A percentile compares a stretch with the other conserved stretches of the same genome.
phyloP scores from a whole-genome alignment of 2,329 filamentous ascomycete genomes.

The Dactylellina sp. region DNA sequence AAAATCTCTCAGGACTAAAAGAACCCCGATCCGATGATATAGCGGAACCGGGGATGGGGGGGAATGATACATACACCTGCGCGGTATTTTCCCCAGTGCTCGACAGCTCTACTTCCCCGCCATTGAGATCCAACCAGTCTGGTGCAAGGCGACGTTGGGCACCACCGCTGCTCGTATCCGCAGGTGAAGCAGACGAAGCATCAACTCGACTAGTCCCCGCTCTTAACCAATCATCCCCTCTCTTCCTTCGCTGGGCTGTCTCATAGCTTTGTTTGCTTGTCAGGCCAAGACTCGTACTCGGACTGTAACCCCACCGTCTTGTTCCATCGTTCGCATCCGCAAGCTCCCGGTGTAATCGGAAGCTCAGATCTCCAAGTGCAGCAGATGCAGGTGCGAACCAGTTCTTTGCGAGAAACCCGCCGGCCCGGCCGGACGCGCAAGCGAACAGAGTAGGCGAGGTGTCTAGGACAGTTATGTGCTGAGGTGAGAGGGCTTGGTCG shows the following conservation, averaged over 20 bases:
- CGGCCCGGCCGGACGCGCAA: constrained; percentile 79
- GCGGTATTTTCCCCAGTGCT: constrained; percentile 72
- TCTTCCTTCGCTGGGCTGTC: constrained; percentile 64
- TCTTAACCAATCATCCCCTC: constrained; percentile 74
- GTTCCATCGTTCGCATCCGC: constrained; percentile 72
- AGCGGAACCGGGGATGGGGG: background rate
- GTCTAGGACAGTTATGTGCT: constrained; percentile 71
- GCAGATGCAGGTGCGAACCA: constrained; percentile 74
- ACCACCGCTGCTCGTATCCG: constrained; percentile 64
- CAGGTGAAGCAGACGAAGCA: constrained; percentile 64
- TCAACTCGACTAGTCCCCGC: constrained; percentile 74
- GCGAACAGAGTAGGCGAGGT: constrained; percentile 73
- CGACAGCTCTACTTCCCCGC: constrained; percentile 72
- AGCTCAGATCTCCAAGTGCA: constrained; percentile 75
- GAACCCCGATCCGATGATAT: background rate
- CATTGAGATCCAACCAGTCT: constrained; percentile 60
- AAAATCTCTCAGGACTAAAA: constrained; percentile 8
- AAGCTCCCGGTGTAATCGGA: constrained; percentile 74
- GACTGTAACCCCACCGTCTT: constrained; percentile 68
- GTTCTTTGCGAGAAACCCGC: constrained; percentile 78
- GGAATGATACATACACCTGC: constrained; percentile 69
- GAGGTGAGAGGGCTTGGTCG: constrained; percentile 61
- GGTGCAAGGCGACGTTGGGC: constrained; percentile 28
- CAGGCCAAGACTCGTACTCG: constrained; percentile 72
- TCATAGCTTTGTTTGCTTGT: constrained; percentile 62